These are phyloP conservation scores for Fistulinella staudtii DNA, from an alignment of 1,284 basidiomycete species.

Conservation along the genomic window DNA sequence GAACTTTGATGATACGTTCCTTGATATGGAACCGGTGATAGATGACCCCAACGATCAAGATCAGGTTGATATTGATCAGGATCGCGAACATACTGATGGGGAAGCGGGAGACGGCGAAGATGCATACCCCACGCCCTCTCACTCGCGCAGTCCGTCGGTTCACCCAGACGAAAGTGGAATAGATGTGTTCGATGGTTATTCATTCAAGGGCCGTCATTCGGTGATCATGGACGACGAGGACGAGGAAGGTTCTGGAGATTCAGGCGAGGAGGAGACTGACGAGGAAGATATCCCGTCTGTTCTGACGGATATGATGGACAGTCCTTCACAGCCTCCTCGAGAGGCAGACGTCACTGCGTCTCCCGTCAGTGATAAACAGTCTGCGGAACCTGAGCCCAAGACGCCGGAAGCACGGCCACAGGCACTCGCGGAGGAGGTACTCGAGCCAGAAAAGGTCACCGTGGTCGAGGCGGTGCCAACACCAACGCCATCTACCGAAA, in stretches of 20 bases:
- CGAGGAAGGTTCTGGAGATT: conserved; percentile 43
- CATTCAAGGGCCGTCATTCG: conserved; percentile 81
- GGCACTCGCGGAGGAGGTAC: conserved; percentile 37
- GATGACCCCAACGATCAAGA: conserved; percentile 63
- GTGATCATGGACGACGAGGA: conserved; percentile 67
- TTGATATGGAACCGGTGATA: conserved; percentile 88
- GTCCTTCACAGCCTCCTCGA: conserved; percentile 16
- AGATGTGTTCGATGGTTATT: conserved; percentile 85
- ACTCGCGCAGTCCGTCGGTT: conserved; percentile 67
- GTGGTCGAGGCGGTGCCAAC: conserved; percentile 19
- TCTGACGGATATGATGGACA: conserved; percentile 19
- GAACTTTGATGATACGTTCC: conserved; percentile 96
- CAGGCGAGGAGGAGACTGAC: conserved; percentile 38
- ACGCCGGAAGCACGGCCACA: conserved; percentile 66
- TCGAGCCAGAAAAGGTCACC: conserved; percentile 14
- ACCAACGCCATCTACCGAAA: conserved; percentile 19
- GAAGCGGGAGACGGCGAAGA: conserved; percentile 73
- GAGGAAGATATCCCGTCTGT: conserved; percentile 35
- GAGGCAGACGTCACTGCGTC: conserved; percentile 29
- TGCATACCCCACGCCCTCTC: conserved; percentile 63
- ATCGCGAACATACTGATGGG: conserved; percentile 56
- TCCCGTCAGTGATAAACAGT: conserved; percentile 27
- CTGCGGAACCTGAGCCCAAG: conserved; percentile 55
- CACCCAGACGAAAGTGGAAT: conserved; percentile 47
- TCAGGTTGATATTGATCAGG: conserved; percentile 63